Evolutionary conservation across 176 grass and related monocot species (phyloP).

Genomic region (Eragrostis nindensis): DNA sequence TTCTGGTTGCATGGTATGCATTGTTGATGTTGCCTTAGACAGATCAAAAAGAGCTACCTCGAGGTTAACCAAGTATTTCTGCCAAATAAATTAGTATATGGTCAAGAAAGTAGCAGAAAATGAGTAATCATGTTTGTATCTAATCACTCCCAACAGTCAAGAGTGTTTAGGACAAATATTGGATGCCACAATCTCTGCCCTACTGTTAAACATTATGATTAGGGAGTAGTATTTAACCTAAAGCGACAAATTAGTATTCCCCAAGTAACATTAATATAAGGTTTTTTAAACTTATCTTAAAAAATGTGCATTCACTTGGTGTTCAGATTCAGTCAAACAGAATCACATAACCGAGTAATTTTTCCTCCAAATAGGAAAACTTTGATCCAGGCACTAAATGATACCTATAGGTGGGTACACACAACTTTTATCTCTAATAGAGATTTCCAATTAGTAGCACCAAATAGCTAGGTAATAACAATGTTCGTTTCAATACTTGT

Average conservation of each 20-base stretch:
- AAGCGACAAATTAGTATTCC: background rate
- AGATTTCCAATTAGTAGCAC: background rate
- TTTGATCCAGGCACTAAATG: too few species aligned
- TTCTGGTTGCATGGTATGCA: too few species aligned
- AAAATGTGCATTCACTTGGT: too few species aligned
- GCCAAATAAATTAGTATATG: conserved; percentile 39
- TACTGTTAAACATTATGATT: too few species aligned
- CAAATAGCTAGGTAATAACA: conserved; percentile 2
- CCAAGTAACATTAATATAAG: background rate
- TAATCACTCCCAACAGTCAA: too few species aligned
- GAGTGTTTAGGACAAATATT: too few species aligned
- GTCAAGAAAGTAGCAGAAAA: conserved; percentile 27
- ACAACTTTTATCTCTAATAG: background rate
- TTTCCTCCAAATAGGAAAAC: too few species aligned
- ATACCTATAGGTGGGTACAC: background rate
- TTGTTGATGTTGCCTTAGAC: conserved; percentile 49
- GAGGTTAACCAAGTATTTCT: conserved; percentile 59
- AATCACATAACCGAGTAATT: too few species aligned
- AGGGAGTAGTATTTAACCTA: too few species aligned
- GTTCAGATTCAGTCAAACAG: too few species aligned
- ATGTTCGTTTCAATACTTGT: background rate
- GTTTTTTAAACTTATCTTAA: background rate
- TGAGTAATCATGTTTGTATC: too few species aligned
- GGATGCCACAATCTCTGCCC: too few species aligned
- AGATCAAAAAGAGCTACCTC: conserved; percentile 63